Evolutionary conservation across 495 filamentous ascomycete genomes (phyloP).

Genomic region (Xylaria palmicola): DNA sequence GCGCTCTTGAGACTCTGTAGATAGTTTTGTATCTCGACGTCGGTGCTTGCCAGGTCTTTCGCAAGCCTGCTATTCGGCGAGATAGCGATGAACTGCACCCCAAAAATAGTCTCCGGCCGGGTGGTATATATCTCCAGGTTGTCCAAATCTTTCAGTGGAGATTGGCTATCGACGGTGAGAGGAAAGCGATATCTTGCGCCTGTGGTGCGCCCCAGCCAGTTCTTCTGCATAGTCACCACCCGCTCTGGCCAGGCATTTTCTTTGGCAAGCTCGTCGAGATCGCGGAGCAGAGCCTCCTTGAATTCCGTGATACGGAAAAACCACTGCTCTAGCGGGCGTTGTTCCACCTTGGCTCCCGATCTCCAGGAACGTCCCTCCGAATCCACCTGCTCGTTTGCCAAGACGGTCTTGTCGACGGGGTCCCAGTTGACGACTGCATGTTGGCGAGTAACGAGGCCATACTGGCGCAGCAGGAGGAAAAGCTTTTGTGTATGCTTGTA

Average conservation of each 20-base stretch:
- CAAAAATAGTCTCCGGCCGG: conserved; percentile 78
- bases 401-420: conserved; percentile 82
- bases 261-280: conserved; percentile 62
- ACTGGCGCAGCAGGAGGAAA: conserved; percentile 71
- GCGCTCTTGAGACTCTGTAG: conserved; percentile 61
- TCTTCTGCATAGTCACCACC: conserved; percentile 79
- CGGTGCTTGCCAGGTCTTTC: conserved; percentile 53
- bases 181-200: conserved; percentile 73
- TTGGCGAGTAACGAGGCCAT: conserved; percentile 72
- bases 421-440: conserved; percentile 87
- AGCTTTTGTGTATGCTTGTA: conserved; percentile 87
- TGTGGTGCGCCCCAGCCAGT: conserved; percentile 80
- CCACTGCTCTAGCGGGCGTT: conserved; percentile 80
- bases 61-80: conserved; percentile 74
- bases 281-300: conserved; percentile 68
- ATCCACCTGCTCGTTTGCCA: conserved; percentile 91
- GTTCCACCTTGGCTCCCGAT: conserved; percentile 82
- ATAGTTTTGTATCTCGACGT: conserved; percentile 63
- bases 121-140: conserved; percentile 71
- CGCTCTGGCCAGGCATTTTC: conserved; percentile 75
- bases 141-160: conserved; percentile 43
- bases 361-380: conserved; percentile 81
- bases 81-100: conserved; percentile 80
- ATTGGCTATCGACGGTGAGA: conserved; percentile 36
- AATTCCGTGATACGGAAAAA: conserved; percentile 83